Base-by-base conservation (phyloP, 371 early-diverging fungal genomes). In the Umbelopsis sp. region DNA sequence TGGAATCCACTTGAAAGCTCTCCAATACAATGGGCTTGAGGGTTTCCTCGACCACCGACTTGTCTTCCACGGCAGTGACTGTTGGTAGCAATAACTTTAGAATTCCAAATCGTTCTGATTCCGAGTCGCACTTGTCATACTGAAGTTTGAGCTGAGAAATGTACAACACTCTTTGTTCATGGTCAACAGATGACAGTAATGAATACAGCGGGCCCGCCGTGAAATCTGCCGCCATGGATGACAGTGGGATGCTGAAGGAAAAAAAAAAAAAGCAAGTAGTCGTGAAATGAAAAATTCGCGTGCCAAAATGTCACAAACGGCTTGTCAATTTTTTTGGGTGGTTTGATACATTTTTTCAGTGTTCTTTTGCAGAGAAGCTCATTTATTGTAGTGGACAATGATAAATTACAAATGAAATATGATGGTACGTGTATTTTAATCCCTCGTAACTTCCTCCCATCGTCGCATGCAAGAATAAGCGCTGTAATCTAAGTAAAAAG, bases 41-140 rank as follows among this genome's bases (percentile, higher is more conserved):
- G 44, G 66, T 75, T 2, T 66, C 12, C 70, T 68, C 3, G 77
- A 45, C 25, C 66, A 74, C 11, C 62, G 70, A 44, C 44, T 73
- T 74, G 29, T 75, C 74, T 22, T 75, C 66, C 4, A 69, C 50
- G 12, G 83, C 83, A 57, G 75, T 76, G 63, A 80, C 63, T 14
- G 76, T 74, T 3, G 83, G 81, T 7, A 80, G 44, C 66, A 83
- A 35, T 53, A 83, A 72, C 72, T 83, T 81, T 41, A 83, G 50
- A 4, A 73, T 79, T 20, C 81, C 81, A 62, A 79, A 80, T 3
- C 83, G 76, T 37, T 72, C 71, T 44, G 76, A 76, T 68, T 80
- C 81, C 4, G 57, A 57, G 29, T 35, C 35, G 57, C 57, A 57
- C 10, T 18, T 35, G n/a, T 57, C 57, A 35, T 57, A 57, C n/a